Base-by-base conservation (phyloP, 257 asterid species). In the Fraxinus pennsylvanica region DNA sequence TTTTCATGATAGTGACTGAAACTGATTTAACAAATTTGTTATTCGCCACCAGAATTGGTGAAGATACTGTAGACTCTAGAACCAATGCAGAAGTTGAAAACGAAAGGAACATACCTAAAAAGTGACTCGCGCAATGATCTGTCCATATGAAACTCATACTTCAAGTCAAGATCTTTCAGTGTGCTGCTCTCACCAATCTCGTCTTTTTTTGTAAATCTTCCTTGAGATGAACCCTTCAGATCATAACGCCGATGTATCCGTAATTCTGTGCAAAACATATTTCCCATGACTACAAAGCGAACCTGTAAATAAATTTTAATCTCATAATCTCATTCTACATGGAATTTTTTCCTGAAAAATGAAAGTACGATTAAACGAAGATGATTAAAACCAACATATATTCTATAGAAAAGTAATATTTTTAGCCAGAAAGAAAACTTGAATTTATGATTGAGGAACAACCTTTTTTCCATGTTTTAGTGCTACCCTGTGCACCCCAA, bases 261-360 rank as follows among this genome's bases (percentile, higher is more conserved):
- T 82, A 96, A 86, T 84, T 96, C 98, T 35, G 99, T 92, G 81
- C 94, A 89, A 86, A 93, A 96, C 98, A 96, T 96, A 80, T 96
- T 96, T 83, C 99, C 99, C 98, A 94, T 96, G 82, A 96, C 98
- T 32, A 96, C 91, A 87, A 96, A 93, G 73, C 96, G 99, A 38
- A 90, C 97, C 99, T 96, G 89, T 35, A 79, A 80, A 84, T n/a
- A 74, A 79, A 82, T 72, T 74, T 10, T 71, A 50, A 57, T 68
- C 21, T 54, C 57, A 25, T 63, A 3, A 25, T 22, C 35, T 63
- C 50, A 76, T 41, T 79, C 73, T 74, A 71, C 54, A 43, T 61
- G 17, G 29, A 61, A 57, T n/a, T 71, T 63, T 66, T 33, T 61
- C 29, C 32, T 22, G 36, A 78, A 63, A 59, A 75, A 67, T 72